Base-by-base conservation (phyloP, 23 red algal species). In the Gracilaria vermiculophylla region DNA sequence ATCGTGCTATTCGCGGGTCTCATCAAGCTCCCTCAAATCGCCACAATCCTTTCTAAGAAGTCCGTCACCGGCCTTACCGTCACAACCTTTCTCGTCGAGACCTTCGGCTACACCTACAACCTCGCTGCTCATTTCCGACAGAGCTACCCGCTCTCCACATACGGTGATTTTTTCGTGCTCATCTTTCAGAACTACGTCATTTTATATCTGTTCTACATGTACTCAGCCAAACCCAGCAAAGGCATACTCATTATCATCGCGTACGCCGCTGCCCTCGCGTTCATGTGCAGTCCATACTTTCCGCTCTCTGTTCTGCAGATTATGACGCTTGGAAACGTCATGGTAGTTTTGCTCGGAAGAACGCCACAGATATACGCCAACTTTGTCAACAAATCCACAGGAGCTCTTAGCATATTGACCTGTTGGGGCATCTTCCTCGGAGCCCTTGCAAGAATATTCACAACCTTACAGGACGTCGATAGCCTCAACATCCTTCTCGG, bases 91-190 rank as follows among this genome's bases (percentile, higher is more conserved):
- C 80, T 91, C 27, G 75, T 98, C 23, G 96, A 98, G 77, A 92
- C 91, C 1, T 98, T 98, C 54, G 96, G 96, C 43, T 94, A 98
- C 77, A 83, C 90, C 14, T 98, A 98, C 91, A 98, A 98, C 73
- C 87, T 98, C 12, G 96, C 96, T 28, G 91, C 84, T 53, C 96
- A 98, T 81, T 83, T 76, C 50, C 91, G 96, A 37, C 88, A 90
- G 24, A 43, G 70, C 77, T 98, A 98, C 53, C 96, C 96, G 48
- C 20, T 94, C 41, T 92, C 96, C 19, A 95, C 96, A 20, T 98
- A 98, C 60, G 96, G 96, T 25, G 96, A 98, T 73, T 98, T 98
- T 85, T 72, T 64, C 47, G 54, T 92, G 21, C 87, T 98, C 28
- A 83, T 83, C 27, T 36, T 93, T 6, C 89, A 98, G 81, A 98